Base-by-base conservation (phyloP, 495 filamentous ascomycete genomes). In the Penicillium samsonianum region DNA sequence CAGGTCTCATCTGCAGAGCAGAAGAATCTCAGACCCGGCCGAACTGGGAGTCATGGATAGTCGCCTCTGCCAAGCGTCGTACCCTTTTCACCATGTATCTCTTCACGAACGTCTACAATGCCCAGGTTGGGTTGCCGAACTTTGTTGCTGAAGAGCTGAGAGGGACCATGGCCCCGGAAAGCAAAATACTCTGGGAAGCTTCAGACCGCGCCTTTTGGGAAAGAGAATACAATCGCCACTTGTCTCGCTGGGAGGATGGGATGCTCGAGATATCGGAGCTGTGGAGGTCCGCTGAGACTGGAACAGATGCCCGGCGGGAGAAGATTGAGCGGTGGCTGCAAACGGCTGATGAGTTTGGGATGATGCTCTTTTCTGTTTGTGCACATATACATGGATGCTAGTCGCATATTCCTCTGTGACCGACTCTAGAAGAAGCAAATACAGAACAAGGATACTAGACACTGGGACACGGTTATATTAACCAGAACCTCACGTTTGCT, bases 11-110 rank as follows among this genome's bases (percentile, higher is more conserved):
- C 43, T 80, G 75, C 47, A 49, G 54, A 10, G 73, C 71, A 2
- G 78, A 81, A 35, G 43, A 67, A 19, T 62, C 63, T 23, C 67
- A 61, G 0, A 58, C 60, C 4, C 68, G 73, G 2, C 79, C 78
- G 2, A 62, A 28, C 19, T 82, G 78, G 80, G 78, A 81, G 59
- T 71, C 73, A 4, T 82, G 78, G 78, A 79, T 82, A 31, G 59
- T 79, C 4, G 74, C 70, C 14, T 67, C 73, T 12, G 61, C 78
- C 14, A 81, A 79, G 53, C 71, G 77, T 17, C 77, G 80, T 2
- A 70, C 78, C 9, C 40, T 82, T 3, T 74, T 69, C 37, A 64
- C 69, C 0, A 78, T 80, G 73, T 81, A 80, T 50, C 63, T 82
- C n/a, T 79, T 82, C 53, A 73, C 65, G 48, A 80, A 67, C 22